Base-by-base conservation (phyloP, 306 rosid species). In the Macrotyloma uniflorum region DNA sequence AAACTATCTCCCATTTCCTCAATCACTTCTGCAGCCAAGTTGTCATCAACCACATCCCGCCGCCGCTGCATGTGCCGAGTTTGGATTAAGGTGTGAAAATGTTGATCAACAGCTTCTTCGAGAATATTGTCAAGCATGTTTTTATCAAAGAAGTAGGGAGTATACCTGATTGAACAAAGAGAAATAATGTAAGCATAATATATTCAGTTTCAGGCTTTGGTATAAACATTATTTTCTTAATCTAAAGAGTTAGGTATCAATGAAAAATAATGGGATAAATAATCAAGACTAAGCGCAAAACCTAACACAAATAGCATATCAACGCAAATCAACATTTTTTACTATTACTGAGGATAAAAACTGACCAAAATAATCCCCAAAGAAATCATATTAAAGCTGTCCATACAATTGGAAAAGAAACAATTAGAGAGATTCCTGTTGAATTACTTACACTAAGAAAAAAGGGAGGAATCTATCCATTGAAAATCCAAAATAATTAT, bases 91-190 rank as follows among this genome's bases (percentile, higher is more conserved):
- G 90, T 76, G 80, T 93, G 91, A 90, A 96, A 96, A 84, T 93
- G 98, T 80, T 91, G 98, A 85, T 96, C 99, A 67, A 93, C 98
- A 61, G 99, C 94, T 78, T 93, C 98, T 88, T 96, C 98, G 79
- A 96, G 99, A 86, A 93, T 93, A 87, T 93, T 89, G 86, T 96
- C 99, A 51, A 96, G 98, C 91, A 90, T 89, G 80, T 80, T 84
- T 85, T 96, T 96, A 86, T 96, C 99, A 74, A 96, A 93, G 85
- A 96, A 96, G 87, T 93, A 96, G 51, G 99, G 99, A 54, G 98
- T 93, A 79, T 96, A 96, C 98, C 99, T 96, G 90, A 78, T 50
- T 73, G 59, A 84, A 75, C 42, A 86, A 87, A 84, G 47, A 64
- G 50, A 40, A 75, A 79, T 22, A 46, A 64, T 62, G 65, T 57